Conservation (phyloP, 2,329 filamentous ascomycete species). For the Xylaria sp. region DNA sequence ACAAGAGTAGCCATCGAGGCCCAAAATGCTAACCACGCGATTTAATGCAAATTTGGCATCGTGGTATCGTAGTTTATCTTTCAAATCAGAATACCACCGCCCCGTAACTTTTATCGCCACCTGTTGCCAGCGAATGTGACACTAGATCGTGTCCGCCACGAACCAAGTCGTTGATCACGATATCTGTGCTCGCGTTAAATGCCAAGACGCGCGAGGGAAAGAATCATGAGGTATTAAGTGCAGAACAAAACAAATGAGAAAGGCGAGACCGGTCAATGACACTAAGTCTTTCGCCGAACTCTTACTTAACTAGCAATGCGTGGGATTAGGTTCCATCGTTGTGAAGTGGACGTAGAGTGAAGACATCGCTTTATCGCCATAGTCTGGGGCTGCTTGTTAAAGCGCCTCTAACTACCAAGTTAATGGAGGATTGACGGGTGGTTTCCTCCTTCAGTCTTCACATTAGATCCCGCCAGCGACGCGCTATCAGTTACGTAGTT, state of each 20-base stretch:
- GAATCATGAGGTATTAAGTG: background rate
- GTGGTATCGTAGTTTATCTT: slow-evolving; percentile 11
- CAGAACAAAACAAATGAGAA: background rate
- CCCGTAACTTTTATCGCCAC: background rate
- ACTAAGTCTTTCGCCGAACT: background rate
- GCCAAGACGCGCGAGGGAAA: background rate
- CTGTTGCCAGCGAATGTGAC: background rate
- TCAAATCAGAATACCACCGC: slow-evolving; percentile 14
- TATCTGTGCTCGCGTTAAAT: background rate
- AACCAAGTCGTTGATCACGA: background rate
- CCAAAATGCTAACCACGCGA: slow-evolving; percentile 1
- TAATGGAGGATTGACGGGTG: background rate
- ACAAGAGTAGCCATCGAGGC: background rate
- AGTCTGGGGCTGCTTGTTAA: background rate
- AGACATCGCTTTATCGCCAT: background rate
- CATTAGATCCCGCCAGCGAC: slow-evolving; percentile 12
- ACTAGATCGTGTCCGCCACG: background rate
- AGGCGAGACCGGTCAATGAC: background rate
- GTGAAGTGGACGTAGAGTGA: background rate
- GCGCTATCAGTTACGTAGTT: slow-evolving; percentile 29
- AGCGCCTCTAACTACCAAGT: background rate
- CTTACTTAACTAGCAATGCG: background rate
- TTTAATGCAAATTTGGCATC: background rate
- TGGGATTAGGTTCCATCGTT: background rate
- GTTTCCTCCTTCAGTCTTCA: slow-evolving; percentile 23